Percentiles rank a stretch among this genome's conserved stretches.
These are phyloP conservation scores for Raphanus sativus DNA, from an alignment of 345 rosid genomes.

Conservation along the genomic window DNA sequence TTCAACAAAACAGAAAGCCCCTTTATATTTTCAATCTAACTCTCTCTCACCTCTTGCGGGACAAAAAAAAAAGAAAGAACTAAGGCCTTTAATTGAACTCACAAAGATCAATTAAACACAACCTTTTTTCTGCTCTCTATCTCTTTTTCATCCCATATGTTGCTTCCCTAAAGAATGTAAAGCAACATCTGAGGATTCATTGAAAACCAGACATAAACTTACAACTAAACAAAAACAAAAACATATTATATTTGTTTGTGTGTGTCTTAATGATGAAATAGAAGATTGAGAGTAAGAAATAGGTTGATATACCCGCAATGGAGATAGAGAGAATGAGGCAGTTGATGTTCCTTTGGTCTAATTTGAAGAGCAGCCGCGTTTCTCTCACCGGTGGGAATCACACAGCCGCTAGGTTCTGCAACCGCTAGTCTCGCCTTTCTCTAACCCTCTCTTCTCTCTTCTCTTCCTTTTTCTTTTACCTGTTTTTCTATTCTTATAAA, in stretches of 20 bases:
- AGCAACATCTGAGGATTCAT: slow-evolving; percentile 37
- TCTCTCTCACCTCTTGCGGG: slow-evolving; percentile 32
- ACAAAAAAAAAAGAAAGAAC: slow-evolving; percentile 15
- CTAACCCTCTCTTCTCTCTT: slow-evolving; percentile 10
- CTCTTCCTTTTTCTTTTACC: background rate
- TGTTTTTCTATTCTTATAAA: background rate
- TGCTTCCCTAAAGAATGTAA: slow-evolving; percentile 27
- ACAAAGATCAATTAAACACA: slow-evolving; percentile 11
- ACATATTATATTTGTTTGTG: background rate
- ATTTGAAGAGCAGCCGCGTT: slow-evolving; percentile 48
- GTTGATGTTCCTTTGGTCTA: slow-evolving; percentile 56
- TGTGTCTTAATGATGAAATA: slow-evolving; percentile 29
- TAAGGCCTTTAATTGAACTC: slow-evolving; percentile 24
- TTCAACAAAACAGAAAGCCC: slow-evolving; percentile 21
- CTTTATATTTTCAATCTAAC: slow-evolving; percentile 34
- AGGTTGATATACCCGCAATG: slow-evolving; percentile 41
- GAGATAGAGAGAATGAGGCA: slow-evolving; percentile 60
- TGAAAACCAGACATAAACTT: slow-evolving; percentile 21
- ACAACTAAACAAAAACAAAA: background rate
- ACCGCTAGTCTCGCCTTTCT: slow-evolving; percentile 50
- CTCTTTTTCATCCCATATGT: slow-evolving; percentile 28
- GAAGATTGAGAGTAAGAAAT: slow-evolving; percentile 38
- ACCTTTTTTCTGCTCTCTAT: slow-evolving; percentile 32
- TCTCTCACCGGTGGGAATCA: slow-evolving; percentile 89
- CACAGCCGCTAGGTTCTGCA: slow-evolving; percentile 81